Evolutionary conservation across 148 eudicot genomes (phyloP), one percentile per base, ranked within the genome.

Genomic region (Cornus suecica): DNA sequence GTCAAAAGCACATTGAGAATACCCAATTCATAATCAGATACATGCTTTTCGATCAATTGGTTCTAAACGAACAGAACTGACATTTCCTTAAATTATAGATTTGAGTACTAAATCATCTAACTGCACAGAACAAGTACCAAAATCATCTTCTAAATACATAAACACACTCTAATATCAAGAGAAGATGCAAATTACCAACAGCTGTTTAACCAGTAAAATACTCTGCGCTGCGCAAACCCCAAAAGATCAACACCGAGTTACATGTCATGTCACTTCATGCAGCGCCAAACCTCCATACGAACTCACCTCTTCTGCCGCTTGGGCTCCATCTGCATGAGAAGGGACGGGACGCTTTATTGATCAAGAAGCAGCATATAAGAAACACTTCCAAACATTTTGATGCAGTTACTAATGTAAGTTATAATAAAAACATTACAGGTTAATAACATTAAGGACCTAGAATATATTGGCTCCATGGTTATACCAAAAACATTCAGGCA

Each of bases 241-340:
- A 63, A 58, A 15, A 64, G 15, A 20, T 64, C 60, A 58, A 14
- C 24, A n/a, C 20, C 4, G 62, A 58, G 2, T 5, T 1, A 8
- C 41, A 28, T 16, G 37, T 5, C 69, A 26, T 2, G 27, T 68
- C 41, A 26, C 37, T 22, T 28, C 37, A 9, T n/a, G 41, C 15
- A 15, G 41, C 34, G 9, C 68, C 20, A 8, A 8, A 5, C 37
- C 69, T 74, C 58, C 29, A 28, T 32, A 61, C 34, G 68, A 24
- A 42, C 27, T 73, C 76, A 76, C 77, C 61, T 81, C 84, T 76
- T 81, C 77, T 48, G 77, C 74, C 84, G 84, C 77, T 81, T 81
- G 70, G 64, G 69, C 77, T 67, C 84, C 41, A 70, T 70, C 84
- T 81, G 80, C 10, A 31, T 25, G 32, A 71, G 5, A 41, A 80